Evolutionary conservation across 768 basidiomycete genomes (phyloP), one percentile per base, ranked within the genome.

Genomic region (Russula ochroleuca): DNA sequence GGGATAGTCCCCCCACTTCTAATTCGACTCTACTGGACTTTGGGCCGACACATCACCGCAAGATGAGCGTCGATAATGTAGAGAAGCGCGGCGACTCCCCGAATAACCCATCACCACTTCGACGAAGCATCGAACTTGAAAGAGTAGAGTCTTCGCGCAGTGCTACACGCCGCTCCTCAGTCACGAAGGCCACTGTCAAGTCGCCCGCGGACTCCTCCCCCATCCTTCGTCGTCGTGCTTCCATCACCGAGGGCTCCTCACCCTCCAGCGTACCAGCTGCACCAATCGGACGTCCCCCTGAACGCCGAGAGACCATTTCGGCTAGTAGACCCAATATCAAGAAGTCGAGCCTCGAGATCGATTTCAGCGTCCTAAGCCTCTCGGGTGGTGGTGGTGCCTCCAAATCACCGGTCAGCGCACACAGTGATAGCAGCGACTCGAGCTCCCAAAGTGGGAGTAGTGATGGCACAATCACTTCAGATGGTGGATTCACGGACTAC

Each of bases 401-500:
- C 6, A 47, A 51, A 31, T 68, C 68, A 15, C 67, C 73, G 21
- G 72, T 66, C 61, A 80, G 83, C 63, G 83, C 85, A 9, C 83
- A 80, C 69, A 82, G 85, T 70, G 65, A 67, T 52, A 84, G 82
- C 70, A 79, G 83, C 57, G 84, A 86, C 66, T 85, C 68, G 15
- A 52, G 86, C 52, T 78, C 78, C 41, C 73, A 73, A 69, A 76
- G 79, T 65, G 76, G 76, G 17, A 68, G 83, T 70, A 85, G 86
- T 3, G 88, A 89, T 72, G 84, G 84, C 63, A 92, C 92, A 5
- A 80, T 92, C 61, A 91, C 87, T 5, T 92, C 90, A 10, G 91
- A 92, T 68, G 91, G 90, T 14, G 90, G 85, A 17, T 94, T 94
- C 71, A 94, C 92, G 14, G 92, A 94, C 72, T 94, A 94, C 72